Evolutionary conservation across 768 basidiomycete genomes (phyloP).

Genomic region (Panellus pusillus): DNA sequence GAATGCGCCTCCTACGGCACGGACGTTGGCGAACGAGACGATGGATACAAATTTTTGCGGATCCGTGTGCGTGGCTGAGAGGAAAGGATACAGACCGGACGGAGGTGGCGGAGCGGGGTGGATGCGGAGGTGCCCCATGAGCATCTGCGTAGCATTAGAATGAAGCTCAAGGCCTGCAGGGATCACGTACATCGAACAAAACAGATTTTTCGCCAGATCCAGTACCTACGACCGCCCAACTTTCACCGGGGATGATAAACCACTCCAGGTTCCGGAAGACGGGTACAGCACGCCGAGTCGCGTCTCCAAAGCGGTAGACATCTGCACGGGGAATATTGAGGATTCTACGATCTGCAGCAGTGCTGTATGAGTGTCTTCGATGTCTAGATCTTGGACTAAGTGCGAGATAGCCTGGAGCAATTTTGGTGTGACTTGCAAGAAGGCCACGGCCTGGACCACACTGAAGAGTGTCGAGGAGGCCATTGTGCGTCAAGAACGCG

Average conservation of each 20-base stretch:
- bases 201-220: conserved; percentile 61
- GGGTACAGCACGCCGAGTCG: conserved; percentile 41
- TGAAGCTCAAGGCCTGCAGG: background rate
- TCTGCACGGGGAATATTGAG: conserved; percentile 18
- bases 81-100: conserved; percentile 77
- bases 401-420: no score
- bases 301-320: conserved; percentile 60
- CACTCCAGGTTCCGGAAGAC: conserved; percentile 56
- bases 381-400: no score
- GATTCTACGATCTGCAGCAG: no score
- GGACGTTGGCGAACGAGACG: conserved; percentile 69
- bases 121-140: conserved; percentile 72
- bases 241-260: conserved; percentile 61
- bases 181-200: conserved; percentile 59
- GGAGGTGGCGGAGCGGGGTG: conserved; percentile 59
- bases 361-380: no score
- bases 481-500: no score
- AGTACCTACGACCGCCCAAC: conserved; percentile 75
- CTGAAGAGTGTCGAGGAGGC: no score
- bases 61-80: conserved; percentile 44
- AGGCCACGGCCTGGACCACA: no score
- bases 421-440: no score
- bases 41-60: conserved; percentile 50
- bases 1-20: conserved; percentile 67
- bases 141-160: conserved; percentile 41